These are phyloP conservation scores for Stachybotrys elegans DNA, from an alignment of 2,329 filamentous ascomycete genomes.

Conservation along the genomic window DNA sequence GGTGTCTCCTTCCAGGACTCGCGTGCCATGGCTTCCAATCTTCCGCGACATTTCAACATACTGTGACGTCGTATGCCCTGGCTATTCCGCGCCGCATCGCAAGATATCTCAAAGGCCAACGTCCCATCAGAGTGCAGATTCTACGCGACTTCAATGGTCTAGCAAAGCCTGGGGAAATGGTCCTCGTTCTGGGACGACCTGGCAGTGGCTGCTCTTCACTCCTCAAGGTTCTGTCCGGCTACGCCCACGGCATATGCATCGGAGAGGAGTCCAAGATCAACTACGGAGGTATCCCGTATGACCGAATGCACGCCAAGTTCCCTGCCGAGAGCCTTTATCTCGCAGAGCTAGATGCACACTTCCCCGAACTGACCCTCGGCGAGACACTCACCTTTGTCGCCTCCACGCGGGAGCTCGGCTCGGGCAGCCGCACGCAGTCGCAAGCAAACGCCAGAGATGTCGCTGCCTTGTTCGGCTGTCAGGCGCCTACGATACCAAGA, in stretches of 20 bases:
- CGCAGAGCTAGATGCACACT: slow-evolving; percentile 74
- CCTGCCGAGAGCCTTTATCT: slow-evolving; percentile 73
- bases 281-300: neutral
- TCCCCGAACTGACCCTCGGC: slow-evolving; percentile 75
- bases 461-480: slow-evolving; percentile 71
- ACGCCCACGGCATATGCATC: neutral
- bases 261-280: neutral
- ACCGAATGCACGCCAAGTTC: slow-evolving; percentile 20
- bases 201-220: slow-evolving; percentile 1
- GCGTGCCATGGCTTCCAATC: neutral
- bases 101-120: neutral
- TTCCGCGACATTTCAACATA: neutral
- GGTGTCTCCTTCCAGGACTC: neutral
- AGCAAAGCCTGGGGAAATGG: neutral
- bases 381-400: slow-evolving; percentile 73
- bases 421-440: slow-evolving; percentile 59
- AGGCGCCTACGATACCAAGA: slow-evolving; percentile 71
- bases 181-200: neutral
- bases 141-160: neutral
- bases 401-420: slow-evolving; percentile 63
- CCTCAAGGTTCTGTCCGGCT: neutral
- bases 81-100: neutral
- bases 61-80: neutral
- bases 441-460: slow-evolving; percentile 47
- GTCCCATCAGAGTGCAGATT: neutral